phyloP scores from a whole-genome alignment of 306 rosid genomes.

The Corylus heterophylla region DNA sequence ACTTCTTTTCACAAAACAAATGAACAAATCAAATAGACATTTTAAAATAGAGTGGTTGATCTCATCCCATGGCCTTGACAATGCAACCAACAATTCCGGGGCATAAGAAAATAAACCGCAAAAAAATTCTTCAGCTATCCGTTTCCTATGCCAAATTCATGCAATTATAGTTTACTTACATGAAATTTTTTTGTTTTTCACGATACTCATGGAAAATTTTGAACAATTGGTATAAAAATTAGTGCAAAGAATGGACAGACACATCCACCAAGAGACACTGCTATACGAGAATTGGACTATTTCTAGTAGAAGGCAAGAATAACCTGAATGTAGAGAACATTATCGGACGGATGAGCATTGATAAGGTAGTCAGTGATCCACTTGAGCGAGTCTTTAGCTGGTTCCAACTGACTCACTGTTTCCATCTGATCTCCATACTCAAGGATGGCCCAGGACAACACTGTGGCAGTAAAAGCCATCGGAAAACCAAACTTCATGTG shows the following conservation, averaged over 20 bases:
- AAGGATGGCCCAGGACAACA: slow-evolving; percentile 88
- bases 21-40: neutral
- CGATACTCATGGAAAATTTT: slow-evolving; percentile 4
- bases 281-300: slow-evolving; percentile 14
- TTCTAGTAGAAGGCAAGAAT: slow-evolving; percentile 2
- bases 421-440: slow-evolving; percentile 96
- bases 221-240: neutral
- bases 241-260: slow-evolving; percentile 7
- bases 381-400: slow-evolving; percentile 68
- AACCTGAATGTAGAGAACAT: slow-evolving; percentile 95
- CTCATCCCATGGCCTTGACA: neutral
- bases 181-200: neutral
- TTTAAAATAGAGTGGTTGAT: neutral
- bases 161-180: neutral
- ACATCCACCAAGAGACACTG: slow-evolving; percentile 3
- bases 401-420: slow-evolving; percentile 62
- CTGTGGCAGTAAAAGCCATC: slow-evolving; percentile 87
- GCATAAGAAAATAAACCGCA: neutral
- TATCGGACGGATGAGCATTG: slow-evolving; percentile 68
- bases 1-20: too few relatives aligned
- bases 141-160: slow-evolving; percentile 3
- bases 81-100: neutral
- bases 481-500: slow-evolving; percentile 94
- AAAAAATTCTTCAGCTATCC: neutral
- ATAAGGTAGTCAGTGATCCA: slow-evolving; percentile 98